Percentiles rank a stretch among this genome's conserved stretches.
Evolutionary conservation across 768 basidiomycete species (phyloP).

Genomic region (Leccinum fibrillosum): DNA sequence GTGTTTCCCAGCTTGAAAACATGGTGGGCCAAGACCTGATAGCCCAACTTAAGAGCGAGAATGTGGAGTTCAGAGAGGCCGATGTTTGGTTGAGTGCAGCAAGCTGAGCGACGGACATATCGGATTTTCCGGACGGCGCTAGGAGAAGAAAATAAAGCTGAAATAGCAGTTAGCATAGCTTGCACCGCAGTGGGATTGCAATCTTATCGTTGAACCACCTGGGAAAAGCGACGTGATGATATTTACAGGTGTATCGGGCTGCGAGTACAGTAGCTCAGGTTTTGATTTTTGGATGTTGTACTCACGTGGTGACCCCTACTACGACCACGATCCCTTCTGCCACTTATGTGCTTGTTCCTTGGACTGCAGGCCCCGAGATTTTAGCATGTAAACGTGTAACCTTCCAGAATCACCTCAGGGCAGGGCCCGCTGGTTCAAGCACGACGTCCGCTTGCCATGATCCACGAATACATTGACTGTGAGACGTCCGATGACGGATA

Average conservation of each 20-base stretch:
- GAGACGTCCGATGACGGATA: too few species aligned
- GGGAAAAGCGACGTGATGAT: slow-evolving; percentile 10
- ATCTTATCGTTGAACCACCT: slow-evolving; percentile 16
- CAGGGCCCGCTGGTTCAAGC: too few species aligned
- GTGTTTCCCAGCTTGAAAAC: slow-evolving; percentile 18
- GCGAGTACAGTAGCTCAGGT: slow-evolving; percentile 11
- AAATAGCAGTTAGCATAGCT: neutral
- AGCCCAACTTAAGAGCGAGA: slow-evolving; percentile 12
- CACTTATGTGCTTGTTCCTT: too few species aligned
- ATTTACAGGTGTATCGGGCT: neutral
- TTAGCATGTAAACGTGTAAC: too few species aligned
- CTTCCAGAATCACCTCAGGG: too few species aligned
- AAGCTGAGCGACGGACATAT: slow-evolving; percentile 27
- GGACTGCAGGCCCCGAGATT: too few species aligned
- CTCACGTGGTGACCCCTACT: too few species aligned
- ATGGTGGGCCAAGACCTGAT: slow-evolving; percentile 8
- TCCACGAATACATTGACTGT: too few species aligned
- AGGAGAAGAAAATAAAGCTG: slow-evolving; percentile 30
- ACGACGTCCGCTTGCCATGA: too few species aligned
- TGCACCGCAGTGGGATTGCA: neutral
- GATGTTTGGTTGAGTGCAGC: slow-evolving; percentile 30
- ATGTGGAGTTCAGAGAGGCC: slow-evolving; percentile 19
- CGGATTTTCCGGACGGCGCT: slow-evolving; percentile 24
- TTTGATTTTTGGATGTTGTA: too few species aligned
- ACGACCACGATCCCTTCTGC: too few species aligned